Base-by-base conservation (phyloP, 257 asterid species). In the Rubia yunnanensis region DNA sequence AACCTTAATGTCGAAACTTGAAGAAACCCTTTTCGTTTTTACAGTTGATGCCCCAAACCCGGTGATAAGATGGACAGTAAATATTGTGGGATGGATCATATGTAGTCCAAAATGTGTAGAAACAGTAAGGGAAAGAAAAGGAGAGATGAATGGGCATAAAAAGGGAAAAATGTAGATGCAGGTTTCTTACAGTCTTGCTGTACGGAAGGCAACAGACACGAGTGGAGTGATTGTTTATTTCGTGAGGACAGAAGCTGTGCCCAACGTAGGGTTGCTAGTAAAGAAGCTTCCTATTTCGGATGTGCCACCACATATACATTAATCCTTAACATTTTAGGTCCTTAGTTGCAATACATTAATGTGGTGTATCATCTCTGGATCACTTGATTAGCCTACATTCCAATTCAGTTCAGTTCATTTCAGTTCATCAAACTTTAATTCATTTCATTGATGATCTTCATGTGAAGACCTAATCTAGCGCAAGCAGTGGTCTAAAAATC, bases 201-300 rank as follows among this genome's bases (percentile, higher is more conserved):
- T 54, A 71, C 44, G 70, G 65, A 71, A 17, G 24, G 46, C 62
- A 52, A 31, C 50, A 34, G 31, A 26, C 9, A 27, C 4, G 46
- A 22, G 70, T 34, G 35, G 46, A 22, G 70, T 52, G 35, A 52
- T 66, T 10, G 55, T 65, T 56, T 44, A 44, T 44, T 57, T 48
- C 57, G 63, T 32, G 55, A 53, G 60, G 55, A 49, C 68, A 50
- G 69, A 34, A 61, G 60, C 72, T 35, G 52, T 39, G 26, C 67
- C 26, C 61, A 55, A 28, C 72, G 65, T 55, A 5, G 34, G 75
- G 36, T 20, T 50, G 38, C 26, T 36, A 60, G 53, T 66, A 66
- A 73, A 73, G 65, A 66, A 66, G 65, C 72, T 60, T 66, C 77
- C 58, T 4, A 52, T 39, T 67, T 66, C 32, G 68, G 77, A 53